Base-by-base conservation (phyloP, 257 asterid species). In the Linaria vulgaris region DNA sequence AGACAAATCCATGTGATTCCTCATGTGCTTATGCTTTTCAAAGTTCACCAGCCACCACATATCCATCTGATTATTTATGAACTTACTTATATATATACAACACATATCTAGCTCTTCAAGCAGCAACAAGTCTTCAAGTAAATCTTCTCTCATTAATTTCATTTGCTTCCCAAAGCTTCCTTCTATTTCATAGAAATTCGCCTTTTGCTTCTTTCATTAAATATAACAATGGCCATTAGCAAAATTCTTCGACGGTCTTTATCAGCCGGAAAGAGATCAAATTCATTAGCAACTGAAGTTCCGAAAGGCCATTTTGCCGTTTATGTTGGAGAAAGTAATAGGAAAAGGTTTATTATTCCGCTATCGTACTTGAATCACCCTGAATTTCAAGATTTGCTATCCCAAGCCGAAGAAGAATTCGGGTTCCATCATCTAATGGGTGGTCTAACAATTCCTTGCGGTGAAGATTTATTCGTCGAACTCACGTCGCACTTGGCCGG, bases 391-490 rank as follows among this genome's bases (percentile, higher is more conserved):
- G 49, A 54, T 4, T 43, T 61, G 45, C 7, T 53, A 11, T 21
- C 34, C 17, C 63, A 66, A 54, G 63, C 56, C 5, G 63, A 66
- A 55, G 56, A 53, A 43, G 56, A 66, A 55, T 65, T 34, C 13
- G 62, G 69, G 34, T 64, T 53, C 39, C 0, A 24, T 23, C 70
- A 65, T 65, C 63, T 43, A 4, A 69, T 25, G 53, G 74, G 74
- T 19, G 74, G 69, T 20, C 74, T 61, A 44, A 61, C 74, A 46
- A 53, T 69, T 16, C 69, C 69, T 15, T 61, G 74, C 43, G 24
- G 25, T 9, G 50, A 58, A 37, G 73, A 68, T 34, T 23, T 39
- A 43, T 68, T 68, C 27, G 9, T 59, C 27, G 54, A 43, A 22
- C 13, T 61, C 19, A 16, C 16, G 14, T 37, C 60, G 16, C 14